Conservation (phyloP, 495 filamentous ascomycete genomes). For the Pyrenula massariospora region DNA sequence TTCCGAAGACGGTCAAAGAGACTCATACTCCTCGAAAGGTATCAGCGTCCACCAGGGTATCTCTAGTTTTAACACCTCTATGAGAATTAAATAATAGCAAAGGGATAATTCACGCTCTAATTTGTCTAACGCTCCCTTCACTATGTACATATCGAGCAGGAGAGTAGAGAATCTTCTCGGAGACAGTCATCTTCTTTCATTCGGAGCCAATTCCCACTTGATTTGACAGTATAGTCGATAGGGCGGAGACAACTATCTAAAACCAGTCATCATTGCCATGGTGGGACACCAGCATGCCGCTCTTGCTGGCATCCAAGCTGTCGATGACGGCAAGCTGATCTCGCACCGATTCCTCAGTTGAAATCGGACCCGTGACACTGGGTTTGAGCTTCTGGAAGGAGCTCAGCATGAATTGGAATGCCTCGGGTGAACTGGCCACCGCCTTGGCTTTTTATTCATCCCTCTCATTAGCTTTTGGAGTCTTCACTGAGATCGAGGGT, state of each 20-base stretch:
- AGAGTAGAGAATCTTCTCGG: background rate
- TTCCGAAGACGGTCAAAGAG: background rate
- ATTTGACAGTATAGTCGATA: background rate
- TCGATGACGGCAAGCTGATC: background rate
- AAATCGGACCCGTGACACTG: background rate
- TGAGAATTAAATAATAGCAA: background rate
- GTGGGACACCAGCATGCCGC: background rate
- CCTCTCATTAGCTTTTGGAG: background rate
- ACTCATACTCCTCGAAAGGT: background rate
- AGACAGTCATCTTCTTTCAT: background rate
- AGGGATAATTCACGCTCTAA: background rate
- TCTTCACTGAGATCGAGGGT: background rate
- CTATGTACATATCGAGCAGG: background rate
- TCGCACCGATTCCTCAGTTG: background rate
- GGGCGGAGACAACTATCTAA: background rate
- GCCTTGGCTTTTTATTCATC: background rate
- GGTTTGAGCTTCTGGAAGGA: background rate
- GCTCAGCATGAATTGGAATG: background rate
- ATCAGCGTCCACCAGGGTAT: background rate
- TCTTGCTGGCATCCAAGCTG: background rate
- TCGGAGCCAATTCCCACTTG: background rate
- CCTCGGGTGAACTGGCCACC: background rate
- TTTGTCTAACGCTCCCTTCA: background rate
- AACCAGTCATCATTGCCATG: background rate
- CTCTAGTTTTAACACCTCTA: background rate